These are phyloP conservation scores for Phlegmacium glaucopus DNA, from an alignment of 768 basidiomycete genomes.

Conservation along the genomic window DNA sequence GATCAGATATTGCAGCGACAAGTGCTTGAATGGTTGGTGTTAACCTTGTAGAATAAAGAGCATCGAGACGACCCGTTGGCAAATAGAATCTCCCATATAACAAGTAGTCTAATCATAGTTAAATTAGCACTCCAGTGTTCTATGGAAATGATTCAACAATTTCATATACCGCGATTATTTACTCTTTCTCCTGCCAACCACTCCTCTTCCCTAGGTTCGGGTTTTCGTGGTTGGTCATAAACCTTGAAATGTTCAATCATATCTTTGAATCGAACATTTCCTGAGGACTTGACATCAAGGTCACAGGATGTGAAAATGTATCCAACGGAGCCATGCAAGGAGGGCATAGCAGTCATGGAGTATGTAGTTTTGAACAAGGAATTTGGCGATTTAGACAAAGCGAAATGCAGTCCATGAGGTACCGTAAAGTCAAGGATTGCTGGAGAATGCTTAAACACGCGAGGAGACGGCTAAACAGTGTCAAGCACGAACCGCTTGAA, in stretches of 20 bases:
- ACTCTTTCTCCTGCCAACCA: conserved; percentile 81
- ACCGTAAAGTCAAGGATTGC: conserved; percentile 91
- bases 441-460: conserved; percentile 25
- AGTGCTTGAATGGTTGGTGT: conserved; percentile 77
- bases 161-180: conserved; percentile 63
- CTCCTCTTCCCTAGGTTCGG: conserved; percentile 74
- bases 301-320: conserved; percentile 93
- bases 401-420: conserved; percentile 76
- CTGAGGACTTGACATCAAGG: conserved; percentile 66
- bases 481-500: conserved; percentile 61
- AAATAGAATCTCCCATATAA: conserved; percentile 91
- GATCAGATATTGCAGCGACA: conserved; percentile 84
- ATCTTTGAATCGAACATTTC: conserved; percentile 78
- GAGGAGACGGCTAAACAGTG: background rate
- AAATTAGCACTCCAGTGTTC: too few relatives aligned
- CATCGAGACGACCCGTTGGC: conserved; percentile 85
- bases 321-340: conserved; percentile 87
- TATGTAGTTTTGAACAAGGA: conserved; percentile 86
- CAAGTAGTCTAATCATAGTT: conserved; percentile 67
- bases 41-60: conserved; percentile 81
- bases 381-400: conserved; percentile 86
- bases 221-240: conserved; percentile 75
- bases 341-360: conserved; percentile 90
- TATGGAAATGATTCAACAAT: too few relatives aligned
- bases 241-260: conserved; percentile 88